Conservation (phyloP, 139 green algal genomes). For the Choricystis sp. region DNA sequence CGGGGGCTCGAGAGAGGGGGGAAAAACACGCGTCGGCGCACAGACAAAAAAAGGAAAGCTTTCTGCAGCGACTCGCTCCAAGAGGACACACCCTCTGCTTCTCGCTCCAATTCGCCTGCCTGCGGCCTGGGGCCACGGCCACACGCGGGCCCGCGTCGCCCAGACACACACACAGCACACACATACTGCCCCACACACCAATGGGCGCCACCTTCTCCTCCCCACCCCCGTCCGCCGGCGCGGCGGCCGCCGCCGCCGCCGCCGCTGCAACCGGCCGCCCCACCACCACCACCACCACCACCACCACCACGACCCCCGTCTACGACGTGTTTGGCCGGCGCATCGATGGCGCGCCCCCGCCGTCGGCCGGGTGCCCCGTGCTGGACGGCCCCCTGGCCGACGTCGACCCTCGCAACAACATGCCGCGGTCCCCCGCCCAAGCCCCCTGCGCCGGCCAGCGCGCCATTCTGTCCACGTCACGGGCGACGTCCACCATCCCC, state of each 20-base stretch:
- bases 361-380: constrained; percentile 14
- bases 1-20: too few species aligned
- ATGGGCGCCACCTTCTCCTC: not conserved
- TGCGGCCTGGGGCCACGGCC: too few species aligned
- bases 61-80: too few species aligned
- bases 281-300: not conserved
- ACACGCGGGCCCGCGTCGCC: too few species aligned
- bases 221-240: not conserved
- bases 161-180: too few species aligned
- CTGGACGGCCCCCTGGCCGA: constrained; percentile 11
- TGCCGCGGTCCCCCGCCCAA: constrained; percentile 82
- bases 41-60: too few species aligned
- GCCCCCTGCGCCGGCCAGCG: constrained; percentile 63
- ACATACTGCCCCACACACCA: too few species aligned
- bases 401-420: constrained; percentile 75
- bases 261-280: not conserved
- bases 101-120: too few species aligned
- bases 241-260: not conserved
- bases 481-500: constrained; percentile 63
- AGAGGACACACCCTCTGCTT: too few species aligned
- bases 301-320: constrained; percentile 19
- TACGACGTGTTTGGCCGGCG: constrained; percentile 87
- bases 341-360: constrained; percentile 30
- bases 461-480: constrained; percentile 50
- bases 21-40: too few species aligned